Evolutionary conservation across 768 basidiomycete genomes (phyloP), one percentile per base, ranked within the genome.

Genomic region (Boletus rufocinnamomeus): DNA sequence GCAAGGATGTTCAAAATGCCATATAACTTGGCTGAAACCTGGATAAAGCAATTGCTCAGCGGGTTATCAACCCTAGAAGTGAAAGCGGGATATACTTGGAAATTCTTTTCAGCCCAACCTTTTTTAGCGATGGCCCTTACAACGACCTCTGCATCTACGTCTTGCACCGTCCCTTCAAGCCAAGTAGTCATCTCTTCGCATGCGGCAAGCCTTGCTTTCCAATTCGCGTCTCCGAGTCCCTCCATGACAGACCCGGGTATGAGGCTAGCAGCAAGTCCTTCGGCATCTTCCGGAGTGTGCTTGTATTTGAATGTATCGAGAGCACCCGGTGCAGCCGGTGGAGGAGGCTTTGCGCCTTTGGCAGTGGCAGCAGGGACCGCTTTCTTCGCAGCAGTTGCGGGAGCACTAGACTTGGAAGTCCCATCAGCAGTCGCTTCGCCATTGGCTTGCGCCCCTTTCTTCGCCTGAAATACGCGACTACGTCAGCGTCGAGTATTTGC

Each of bases 21-120:
- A 72, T 95, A 98, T 50, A 98, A 72, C 73, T 95, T 98, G 17
- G 87, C 79, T 7, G 92, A 95, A 47, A 99, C 95, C 95, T 98
- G 54, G 27, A 51, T 32, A 37, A 46, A 21, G 28, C 1, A 57
- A 44, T 25, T 13, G 46, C 64, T 69, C 28, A 66, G 59, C 46
- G n/a, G 6, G 56, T 38, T 21, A 19, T 45, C n/a, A 43, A 50
- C 14, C 30, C 25, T 32, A 7, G 28, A 16, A 34, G 6, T 1
- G 52, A 44, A 54, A 30, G 23, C 6, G 25, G 67, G 74, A 50
- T 30, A 56, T 59, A 91, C 95, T 78, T 99, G 96, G 64, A 99
- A 99, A 68, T 98, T 99, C 80, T 97, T 98, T 77, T 99, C 97
- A n/a, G 81, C 83, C 95, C 94, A 98, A 3, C 95, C 94, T 62